These are phyloP conservation scores for Narthecium ossifragum DNA, from an alignment of 106 monocot genomes.

Conservation along the genomic window DNA sequence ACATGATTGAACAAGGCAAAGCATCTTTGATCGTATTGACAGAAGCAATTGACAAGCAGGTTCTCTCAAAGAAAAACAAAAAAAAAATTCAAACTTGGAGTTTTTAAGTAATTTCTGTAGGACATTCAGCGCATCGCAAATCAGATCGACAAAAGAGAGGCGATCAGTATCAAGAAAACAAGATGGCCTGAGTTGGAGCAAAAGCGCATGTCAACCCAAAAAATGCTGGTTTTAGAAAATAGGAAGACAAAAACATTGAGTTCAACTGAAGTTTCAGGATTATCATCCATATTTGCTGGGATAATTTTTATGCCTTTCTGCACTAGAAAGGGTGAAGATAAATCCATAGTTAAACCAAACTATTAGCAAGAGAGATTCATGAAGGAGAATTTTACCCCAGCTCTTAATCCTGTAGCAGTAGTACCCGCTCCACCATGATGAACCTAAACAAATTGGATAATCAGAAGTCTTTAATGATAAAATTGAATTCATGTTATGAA, in stretches of 20 bases:
- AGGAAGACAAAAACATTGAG: background rate
- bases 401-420: conserved; percentile 85
- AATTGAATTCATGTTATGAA: no score
- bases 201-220: background rate
- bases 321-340: background rate
- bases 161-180: no score
- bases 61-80: background rate
- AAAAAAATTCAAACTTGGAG: background rate
- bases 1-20: background rate
- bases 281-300: background rate
- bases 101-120: no score
- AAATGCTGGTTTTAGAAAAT: no score
- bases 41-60: background rate
- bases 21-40: background rate
- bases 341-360: background rate
- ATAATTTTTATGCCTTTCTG: background rate
- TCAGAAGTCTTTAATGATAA: background rate
- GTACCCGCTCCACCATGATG: conserved; percentile 99
- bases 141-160: no score
- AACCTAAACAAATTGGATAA: conserved; percentile 34
- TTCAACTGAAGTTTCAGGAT: background rate
- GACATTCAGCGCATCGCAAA: no score
- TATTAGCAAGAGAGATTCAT: no score
- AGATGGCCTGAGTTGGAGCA: background rate
- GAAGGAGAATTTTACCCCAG: conserved; percentile 60